Evolutionary conservation across 2,329 filamentous ascomycete genomes (phyloP), one percentile per base, ranked within the genome.

Genomic region (Gnomoniopsis sp.): DNA sequence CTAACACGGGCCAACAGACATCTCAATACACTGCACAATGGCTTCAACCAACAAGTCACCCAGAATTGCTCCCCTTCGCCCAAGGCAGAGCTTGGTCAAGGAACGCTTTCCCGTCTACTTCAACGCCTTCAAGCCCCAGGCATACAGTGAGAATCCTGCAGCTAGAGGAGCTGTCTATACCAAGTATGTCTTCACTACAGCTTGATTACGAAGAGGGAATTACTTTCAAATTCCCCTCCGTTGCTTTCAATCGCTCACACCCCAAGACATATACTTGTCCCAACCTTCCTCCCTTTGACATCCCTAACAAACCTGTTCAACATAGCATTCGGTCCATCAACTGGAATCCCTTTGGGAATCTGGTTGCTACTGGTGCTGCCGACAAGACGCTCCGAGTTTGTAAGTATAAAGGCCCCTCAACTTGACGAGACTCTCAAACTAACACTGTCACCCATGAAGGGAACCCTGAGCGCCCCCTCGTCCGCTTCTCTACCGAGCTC

Each of bases 291-390:
- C 10, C 22, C 19, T 47, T 23, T 15, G 19, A 47, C 7, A 2
- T 10, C 17, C 47, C 26, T 38, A 50, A 50, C 48, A 19, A 47
- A 2, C 44, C 19, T 47, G 6, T 12, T 11, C 44, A 11, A 11
- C 2, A 26, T 26, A 91, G 88, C 63, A 80, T 96, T 58, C 86
- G 90, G 44, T 88, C 89, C 1, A 87, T 98, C 64, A 88, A 90
- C 43, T 98, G 93, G 93, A 96, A 93, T 64, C 90, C 93, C 0
- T 79, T 90, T 0, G 92, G 93, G 36, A 89, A 85, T 10, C 79
- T 95, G 60, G 86, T 98, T 61, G 93, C 93, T 0, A 96, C 93
- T 0, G 92, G 91, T 3, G 83, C 88, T 6, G 77, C 80, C 23
- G 87, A 91, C 68, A 85, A 83, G 65, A 89, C 83, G 10, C 74